Base-by-base conservation (phyloP, 2,329 filamentous ascomycete species). In the Cladosporium cucumerinum region DNA sequence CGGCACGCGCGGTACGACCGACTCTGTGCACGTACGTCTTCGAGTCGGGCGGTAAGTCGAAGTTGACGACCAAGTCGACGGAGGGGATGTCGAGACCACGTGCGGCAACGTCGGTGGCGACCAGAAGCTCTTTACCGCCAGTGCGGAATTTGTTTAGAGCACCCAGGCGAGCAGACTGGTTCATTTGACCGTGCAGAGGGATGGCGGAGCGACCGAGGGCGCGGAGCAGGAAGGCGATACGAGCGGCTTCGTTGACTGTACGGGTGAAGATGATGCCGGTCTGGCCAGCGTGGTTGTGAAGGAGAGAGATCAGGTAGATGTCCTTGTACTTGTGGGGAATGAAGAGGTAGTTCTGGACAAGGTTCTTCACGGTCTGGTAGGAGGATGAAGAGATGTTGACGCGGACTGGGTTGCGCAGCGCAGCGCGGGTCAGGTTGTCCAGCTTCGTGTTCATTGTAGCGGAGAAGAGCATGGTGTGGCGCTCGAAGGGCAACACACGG, bases 381-480 rank as follows among this genome's bases (percentile, higher is more conserved):
- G 92, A 93, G 77, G 86, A 92, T 64, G 85, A 86, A 66, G 88
- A 92, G 73, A 97, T 89, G 74, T 88, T 91, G 65, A 98, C 89
- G 32, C 91, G 86, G 7, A 96, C 82, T 0, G 94, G 94, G 71
- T 96, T 93, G 52, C 87, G 88, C 63, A 99, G 83, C 67, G 91
- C 93, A 23, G 95, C 95, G 61, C 95, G 87, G 76, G 98, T 95
- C 55, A 99, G 82, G 61, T 89, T 92, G 78, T 98, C 95, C 65
- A 99, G 90, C 77, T 97, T 97, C 67, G 89, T 93, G 71, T 88
- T 93, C 85, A 98, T 94, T 14, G 95, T 99, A 1, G 95, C 94
- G 4, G 90, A 95, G 82, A 97, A 98, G 49, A 99, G 88, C 74
- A 89, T 95, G 0, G 95, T 98, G 48, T 88, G 80, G 51, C 86